Conservation (phyloP, 2,329 filamentous ascomycete genomes). For the Hymenoscyphus occultus region DNA sequence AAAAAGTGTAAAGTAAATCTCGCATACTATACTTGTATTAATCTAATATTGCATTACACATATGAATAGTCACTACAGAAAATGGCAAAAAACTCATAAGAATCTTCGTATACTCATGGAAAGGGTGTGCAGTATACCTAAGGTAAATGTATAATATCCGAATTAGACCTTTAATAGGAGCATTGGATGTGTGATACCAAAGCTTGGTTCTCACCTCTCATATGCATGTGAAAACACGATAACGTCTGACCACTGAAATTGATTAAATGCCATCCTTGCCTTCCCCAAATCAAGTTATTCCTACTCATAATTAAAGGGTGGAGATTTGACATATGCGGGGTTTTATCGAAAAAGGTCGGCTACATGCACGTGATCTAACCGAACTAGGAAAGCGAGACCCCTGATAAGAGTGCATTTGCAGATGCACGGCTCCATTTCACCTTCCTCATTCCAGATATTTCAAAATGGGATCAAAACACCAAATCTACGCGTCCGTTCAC, state of each 20-base stretch:
- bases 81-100: too few species aligned
- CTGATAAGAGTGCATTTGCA: neutral
- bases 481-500: too few species aligned
- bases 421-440: neutral
- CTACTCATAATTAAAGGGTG: neutral
- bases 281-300: neutral
- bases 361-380: neutral
- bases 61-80: too few species aligned
- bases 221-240: neutral
- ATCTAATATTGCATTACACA: too few species aligned
- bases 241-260: neutral
- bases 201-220: neutral
- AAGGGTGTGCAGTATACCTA: too few species aligned
- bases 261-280: neutral
- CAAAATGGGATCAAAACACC: neutral
- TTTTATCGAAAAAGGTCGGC: neutral
- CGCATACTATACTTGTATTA: too few species aligned
- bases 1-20: too few species aligned
- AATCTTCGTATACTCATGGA: too few species aligned
- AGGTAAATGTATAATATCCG: too few species aligned
- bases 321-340: neutral
- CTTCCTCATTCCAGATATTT: neutral
- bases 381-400: neutral
- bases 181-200: neutral
- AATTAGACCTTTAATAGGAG: neutral